Conservation (phyloP, 2,329 filamentous ascomycete genomes). For the Ambrosiella cleistominuta region DNA sequence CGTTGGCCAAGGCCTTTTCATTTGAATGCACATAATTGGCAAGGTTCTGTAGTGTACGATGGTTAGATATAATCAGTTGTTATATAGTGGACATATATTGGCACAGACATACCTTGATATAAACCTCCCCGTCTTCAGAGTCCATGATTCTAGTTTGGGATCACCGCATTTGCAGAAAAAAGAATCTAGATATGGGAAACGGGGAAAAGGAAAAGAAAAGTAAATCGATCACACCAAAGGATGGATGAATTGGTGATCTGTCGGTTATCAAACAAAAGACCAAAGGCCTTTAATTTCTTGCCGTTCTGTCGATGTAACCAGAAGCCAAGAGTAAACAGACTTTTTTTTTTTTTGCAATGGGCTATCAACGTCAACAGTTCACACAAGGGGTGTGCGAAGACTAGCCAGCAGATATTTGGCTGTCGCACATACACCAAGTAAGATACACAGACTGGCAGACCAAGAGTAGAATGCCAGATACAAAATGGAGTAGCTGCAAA, state of each 20-base stretch:
- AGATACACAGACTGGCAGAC: background rate
- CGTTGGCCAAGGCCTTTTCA: constrained; percentile 93
- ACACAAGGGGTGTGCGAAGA: background rate
- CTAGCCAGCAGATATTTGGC: background rate
- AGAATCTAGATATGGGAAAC: constrained; percentile 8
- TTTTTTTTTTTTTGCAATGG: background rate
- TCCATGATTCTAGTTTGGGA: constrained; percentile 42
- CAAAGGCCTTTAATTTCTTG: background rate
- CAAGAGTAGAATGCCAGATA: background rate
- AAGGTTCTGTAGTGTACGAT: constrained; percentile 50
- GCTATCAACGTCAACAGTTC: background rate
- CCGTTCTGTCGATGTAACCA: background rate
- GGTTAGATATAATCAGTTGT: constrained; percentile 9
- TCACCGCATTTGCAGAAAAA: constrained; percentile 13
- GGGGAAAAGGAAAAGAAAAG: background rate
- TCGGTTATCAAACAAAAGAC: constrained; percentile 5
- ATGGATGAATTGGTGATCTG: constrained; percentile 4
- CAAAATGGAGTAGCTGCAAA: background rate
- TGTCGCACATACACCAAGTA: background rate
- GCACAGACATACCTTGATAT: constrained; percentile 52
- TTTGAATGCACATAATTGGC: constrained; percentile 92
- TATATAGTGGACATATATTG: background rate
- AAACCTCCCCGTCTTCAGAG: constrained; percentile 77
- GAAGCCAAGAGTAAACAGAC: background rate
- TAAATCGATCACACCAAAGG: constrained; percentile 4